These are phyloP conservation scores for Metschnikowia cerradonensis DNA, from an alignment of 805 yeast species.

Conservation along the genomic window DNA sequence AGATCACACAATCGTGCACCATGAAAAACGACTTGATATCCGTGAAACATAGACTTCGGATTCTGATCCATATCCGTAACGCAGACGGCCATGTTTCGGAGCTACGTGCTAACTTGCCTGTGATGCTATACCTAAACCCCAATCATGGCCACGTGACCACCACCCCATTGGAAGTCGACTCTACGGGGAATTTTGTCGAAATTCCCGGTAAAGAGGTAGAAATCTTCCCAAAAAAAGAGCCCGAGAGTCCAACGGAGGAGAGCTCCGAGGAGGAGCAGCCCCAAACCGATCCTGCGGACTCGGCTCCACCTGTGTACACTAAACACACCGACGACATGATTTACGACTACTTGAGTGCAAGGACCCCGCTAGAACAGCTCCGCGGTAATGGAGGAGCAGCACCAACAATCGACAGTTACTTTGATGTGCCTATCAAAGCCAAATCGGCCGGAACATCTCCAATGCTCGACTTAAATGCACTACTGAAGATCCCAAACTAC, in stretches of 20 bases:
- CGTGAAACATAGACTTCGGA: constrained; percentile 44
- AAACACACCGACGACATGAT: constrained; percentile 35
- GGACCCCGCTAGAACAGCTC: constrained; percentile 37
- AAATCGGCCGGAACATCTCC: constrained; percentile 12
- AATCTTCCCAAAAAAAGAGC: constrained; percentile 27
- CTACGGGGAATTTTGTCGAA: constrained; percentile 22
- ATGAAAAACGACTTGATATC: constrained; percentile 37
- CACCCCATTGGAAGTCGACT: constrained; percentile 30
- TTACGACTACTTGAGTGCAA: constrained; percentile 33
- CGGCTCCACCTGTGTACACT: constrained; percentile 44
- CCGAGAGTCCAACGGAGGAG: constrained; percentile 4
- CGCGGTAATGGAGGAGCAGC: constrained; percentile 18
- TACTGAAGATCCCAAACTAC: constrained; percentile 37
- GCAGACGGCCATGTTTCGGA: constrained; percentile 50
- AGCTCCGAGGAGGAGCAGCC: constrained; percentile 9
- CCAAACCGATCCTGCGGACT: constrained; percentile 22
- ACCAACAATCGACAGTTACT: constrained; percentile 26
- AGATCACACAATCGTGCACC: constrained; percentile 43
- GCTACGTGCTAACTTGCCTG: constrained; percentile 49
- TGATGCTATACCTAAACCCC: constrained; percentile 40
- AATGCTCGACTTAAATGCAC: constrained; percentile 22
- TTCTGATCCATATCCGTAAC: constrained; percentile 44
- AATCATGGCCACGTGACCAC: constrained; percentile 37
- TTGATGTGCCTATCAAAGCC: constrained; percentile 23
- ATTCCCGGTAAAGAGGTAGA: constrained; percentile 23